Evolutionary conservation across 1,284 basidiomycete genomes (phyloP).

Genomic region (Ganoderma meredithae): DNA sequence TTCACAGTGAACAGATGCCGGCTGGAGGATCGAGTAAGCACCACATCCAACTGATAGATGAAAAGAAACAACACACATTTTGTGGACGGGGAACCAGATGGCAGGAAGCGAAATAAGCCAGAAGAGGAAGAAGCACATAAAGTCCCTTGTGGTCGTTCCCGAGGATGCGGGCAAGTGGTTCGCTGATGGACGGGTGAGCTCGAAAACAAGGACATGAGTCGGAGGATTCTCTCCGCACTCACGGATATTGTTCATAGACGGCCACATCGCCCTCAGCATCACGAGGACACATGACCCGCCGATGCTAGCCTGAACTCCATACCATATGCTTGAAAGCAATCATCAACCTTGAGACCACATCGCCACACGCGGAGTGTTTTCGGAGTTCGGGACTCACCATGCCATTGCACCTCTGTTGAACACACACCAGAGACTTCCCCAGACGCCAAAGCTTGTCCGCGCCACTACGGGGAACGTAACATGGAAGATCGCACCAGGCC

Average conservation of each 20-base stretch:
- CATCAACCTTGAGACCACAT: not conserved
- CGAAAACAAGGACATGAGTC: not conserved
- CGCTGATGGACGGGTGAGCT: constrained; percentile 42
- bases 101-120: constrained; percentile 83
- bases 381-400: constrained; percentile 53
- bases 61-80: constrained; percentile 58
- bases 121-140: constrained; percentile 88
- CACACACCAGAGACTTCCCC: constrained; percentile 83
- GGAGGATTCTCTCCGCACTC: constrained; percentile 38
- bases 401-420: constrained; percentile 85
- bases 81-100: constrained; percentile 84
- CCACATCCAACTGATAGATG: constrained; percentile 14
- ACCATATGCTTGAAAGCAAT: constrained; percentile 64
- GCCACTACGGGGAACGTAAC: constrained; percentile 84
- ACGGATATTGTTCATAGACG: constrained; percentile 75
- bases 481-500: constrained; percentile 82
- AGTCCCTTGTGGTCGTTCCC: constrained; percentile 74
- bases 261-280: constrained; percentile 79
- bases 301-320: constrained; percentile 83
- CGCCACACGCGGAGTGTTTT: constrained; percentile 9
- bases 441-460: constrained; percentile 82
- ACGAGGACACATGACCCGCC: constrained; percentile 81
- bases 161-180: constrained; percentile 76
- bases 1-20: constrained; percentile 86
- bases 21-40: constrained; percentile 42